Conservation (phyloP, 1,284 basidiomycete genomes). For the Heterobasidion occidentale region DNA sequence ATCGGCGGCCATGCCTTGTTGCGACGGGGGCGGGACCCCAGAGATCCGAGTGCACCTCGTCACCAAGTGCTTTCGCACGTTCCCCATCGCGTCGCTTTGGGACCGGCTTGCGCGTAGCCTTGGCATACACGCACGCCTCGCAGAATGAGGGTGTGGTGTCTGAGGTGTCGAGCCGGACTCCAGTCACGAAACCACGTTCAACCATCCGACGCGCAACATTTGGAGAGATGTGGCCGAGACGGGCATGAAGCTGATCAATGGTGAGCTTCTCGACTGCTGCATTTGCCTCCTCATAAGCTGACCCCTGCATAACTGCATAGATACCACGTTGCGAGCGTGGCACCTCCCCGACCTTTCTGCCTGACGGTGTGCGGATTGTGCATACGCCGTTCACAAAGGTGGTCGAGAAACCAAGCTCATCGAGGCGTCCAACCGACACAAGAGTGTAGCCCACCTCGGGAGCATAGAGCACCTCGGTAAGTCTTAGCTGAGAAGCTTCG, state of each 20-base stretch:
- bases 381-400: slow-evolving; percentile 18
- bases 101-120: not conserved
- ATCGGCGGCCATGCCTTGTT: not conserved
- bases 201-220: not conserved
- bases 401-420: slow-evolving; percentile 20
- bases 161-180: not conserved
- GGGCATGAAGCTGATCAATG: not conserved
- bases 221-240: not conserved
- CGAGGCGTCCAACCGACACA: slow-evolving; percentile 25
- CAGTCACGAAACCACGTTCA: not conserved
- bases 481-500: slow-evolving; percentile 15
- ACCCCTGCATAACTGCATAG: not conserved
- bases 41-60: not conserved
- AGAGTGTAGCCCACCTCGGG: slow-evolving; percentile 26
- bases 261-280: not conserved
- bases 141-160: not conserved
- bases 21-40: not conserved
- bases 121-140: not conserved
- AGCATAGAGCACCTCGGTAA: slow-evolving; percentile 27
- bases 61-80: not conserved
- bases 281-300: not conserved
- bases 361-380: not conserved
- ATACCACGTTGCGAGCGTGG: not conserved
- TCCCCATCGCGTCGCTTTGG: not conserved
- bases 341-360: not conserved